Evolutionary conservation across 2,329 filamentous ascomycete species (phyloP), one percentile per base, ranked within the genome.

Genomic region (Alternaria panax): DNA sequence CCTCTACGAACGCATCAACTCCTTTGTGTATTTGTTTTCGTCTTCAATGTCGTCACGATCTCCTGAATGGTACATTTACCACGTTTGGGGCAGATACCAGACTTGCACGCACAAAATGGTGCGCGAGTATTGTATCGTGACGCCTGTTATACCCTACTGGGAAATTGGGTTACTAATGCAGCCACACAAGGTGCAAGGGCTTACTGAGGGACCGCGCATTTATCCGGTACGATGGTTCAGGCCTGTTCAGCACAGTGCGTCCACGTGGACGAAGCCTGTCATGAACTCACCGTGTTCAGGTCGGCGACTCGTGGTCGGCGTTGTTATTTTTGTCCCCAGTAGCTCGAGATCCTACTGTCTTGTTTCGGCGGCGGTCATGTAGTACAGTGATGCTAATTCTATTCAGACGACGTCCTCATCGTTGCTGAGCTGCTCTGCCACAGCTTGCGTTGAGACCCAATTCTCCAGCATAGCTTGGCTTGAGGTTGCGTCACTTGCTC

Each of bases 391-490:
- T 48, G 46, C 18, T 32, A 30, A 9, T 34, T 54, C 38, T 25
- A 8, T 51, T 75, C 67, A 77, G 38, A 63, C 68, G 54, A 71
- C 68, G 42, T 78, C 75, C 58, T 78, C 76, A 16, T 78, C 75
- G 16, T 75, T 68, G 45, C 71, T 72, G n/a, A 69, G 62, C 36
- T 71, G 69, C 25, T 76, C 75, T 7, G 69, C 72, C 5, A 71
- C 74, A n/a, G 77, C 78, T 63, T 80, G 78, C 8, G 78, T 80
- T 4, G 75, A 78, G n/a, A 80, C 78, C 78, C 78, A 80, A 50
- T 72, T 78, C 64, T 80, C 78, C 43, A 80, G 61, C 78, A 80
- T 79, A 54, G 76, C 70, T 57, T 79, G 77, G 48, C 74, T 75
- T 24, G 76, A 74, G 12, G 56, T 58, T 34, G 69, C 64, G 45